These are phyloP conservation scores for Clitopilus hobsonii DNA, from an alignment of 768 basidiomycete species.

Conservation along the genomic window DNA sequence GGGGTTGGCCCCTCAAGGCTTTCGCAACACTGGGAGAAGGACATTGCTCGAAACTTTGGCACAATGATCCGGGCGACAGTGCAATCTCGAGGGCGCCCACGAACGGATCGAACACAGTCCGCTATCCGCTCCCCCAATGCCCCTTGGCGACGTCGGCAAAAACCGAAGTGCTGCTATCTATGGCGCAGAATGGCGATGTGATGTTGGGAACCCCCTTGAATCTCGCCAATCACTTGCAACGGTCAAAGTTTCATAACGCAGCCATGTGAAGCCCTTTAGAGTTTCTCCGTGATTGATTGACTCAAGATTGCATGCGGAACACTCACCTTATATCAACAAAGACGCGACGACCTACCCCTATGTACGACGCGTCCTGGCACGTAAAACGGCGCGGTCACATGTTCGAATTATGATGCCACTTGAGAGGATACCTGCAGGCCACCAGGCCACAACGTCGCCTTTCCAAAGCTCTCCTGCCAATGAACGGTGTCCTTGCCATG, in stretches of 20 bases:
- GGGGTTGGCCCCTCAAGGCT: background rate
- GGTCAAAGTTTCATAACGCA: background rate
- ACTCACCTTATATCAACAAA: too few relatives aligned
- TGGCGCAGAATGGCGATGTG: background rate
- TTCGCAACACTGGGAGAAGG: background rate
- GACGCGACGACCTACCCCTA: background rate
- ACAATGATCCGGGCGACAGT: background rate
- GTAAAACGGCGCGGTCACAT: background rate
- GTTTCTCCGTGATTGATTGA: background rate
- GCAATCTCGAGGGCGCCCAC: background rate
- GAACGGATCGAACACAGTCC: too few relatives aligned
- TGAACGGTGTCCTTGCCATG: too few relatives aligned
- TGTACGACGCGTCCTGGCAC: background rate
- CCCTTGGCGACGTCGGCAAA: background rate
- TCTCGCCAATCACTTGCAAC: background rate
- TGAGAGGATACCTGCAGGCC: too few relatives aligned
- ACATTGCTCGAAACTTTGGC: background rate
- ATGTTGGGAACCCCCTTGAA: background rate
- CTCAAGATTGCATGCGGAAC: too few relatives aligned
- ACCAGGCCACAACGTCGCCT: too few relatives aligned
- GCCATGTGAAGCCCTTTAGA: background rate
- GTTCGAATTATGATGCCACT: too few relatives aligned
- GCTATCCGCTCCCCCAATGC: background rate
- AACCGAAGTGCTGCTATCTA: background rate
- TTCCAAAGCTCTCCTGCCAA: too few relatives aligned